A percentile compares a stretch with the other conserved stretches of the same genome.
phyloP scores from a whole-genome alignment of 768 basidiomycete species.

The Collybia nuda region DNA sequence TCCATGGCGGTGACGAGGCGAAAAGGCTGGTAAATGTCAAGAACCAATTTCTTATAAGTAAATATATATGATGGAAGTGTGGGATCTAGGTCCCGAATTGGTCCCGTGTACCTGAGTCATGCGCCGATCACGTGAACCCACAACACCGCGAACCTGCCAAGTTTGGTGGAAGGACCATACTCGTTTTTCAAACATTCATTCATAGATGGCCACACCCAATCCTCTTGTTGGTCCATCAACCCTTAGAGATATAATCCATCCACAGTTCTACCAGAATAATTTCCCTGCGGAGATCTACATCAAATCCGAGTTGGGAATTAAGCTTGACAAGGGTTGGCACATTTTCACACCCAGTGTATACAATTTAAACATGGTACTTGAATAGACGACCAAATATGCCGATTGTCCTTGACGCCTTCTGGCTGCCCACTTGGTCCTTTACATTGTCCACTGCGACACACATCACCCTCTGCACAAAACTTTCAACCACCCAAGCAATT shows the following conservation, averaged over 20 bases:
- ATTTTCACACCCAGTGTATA: not conserved
- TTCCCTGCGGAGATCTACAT: constrained; percentile 78
- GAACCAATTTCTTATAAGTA: too few relatives aligned
- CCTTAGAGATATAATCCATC: constrained; percentile 72
- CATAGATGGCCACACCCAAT: constrained; percentile 38
- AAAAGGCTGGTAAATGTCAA: too few relatives aligned
- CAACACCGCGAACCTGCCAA: not conserved
- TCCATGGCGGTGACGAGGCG: too few relatives aligned
- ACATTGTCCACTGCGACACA: constrained; percentile 91
- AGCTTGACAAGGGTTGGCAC: constrained; percentile 86
- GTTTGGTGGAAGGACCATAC: too few relatives aligned
- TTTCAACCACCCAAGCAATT: constrained; percentile 85
- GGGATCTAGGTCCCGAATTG: too few relatives aligned
- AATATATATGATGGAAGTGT: too few relatives aligned
- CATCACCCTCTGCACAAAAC: constrained; percentile 82
- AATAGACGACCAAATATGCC: constrained; percentile 92
- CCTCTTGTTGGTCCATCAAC: constrained; percentile 57
- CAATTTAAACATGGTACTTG: not conserved
- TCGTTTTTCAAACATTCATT: not conserved
- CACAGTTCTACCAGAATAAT: constrained; percentile 94
- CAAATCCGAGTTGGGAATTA: constrained; percentile 80
- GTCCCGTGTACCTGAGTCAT: not conserved
- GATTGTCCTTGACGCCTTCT: constrained; percentile 73
- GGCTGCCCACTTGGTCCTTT: constrained; percentile 92
- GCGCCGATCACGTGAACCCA: not conserved